A percentile compares a stretch with the other conserved stretches of the same genome.
Evolutionary conservation across 2,329 filamentous ascomycete species (phyloP).

Genomic region (Leptographium radiaticola): DNA sequence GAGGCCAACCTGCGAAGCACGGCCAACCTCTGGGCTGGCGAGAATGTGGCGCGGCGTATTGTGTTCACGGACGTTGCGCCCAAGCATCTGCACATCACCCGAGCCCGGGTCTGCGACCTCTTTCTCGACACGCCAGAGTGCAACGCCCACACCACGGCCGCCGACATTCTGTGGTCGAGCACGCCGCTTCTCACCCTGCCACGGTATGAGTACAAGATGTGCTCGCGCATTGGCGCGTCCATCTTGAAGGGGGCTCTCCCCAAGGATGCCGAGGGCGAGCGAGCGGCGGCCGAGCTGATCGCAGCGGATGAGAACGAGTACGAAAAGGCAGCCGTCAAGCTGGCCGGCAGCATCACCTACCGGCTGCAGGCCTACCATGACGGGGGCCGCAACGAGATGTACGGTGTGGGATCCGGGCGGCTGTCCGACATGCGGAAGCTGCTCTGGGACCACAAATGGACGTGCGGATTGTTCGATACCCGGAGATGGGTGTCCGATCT

Average conservation of each 20-base stretch:
- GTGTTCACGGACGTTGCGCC: slow-evolving; percentile 95
- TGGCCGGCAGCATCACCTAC: slow-evolving; percentile 55
- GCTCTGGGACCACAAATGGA: slow-evolving; percentile 74
- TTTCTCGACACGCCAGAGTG: slow-evolving; percentile 97
- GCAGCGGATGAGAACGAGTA: slow-evolving; percentile 70
- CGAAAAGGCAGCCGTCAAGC: slow-evolving; percentile 58
- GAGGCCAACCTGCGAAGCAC: slow-evolving; percentile 74
- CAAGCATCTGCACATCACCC: slow-evolving; percentile 85
- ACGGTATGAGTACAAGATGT: slow-evolving; percentile 96
- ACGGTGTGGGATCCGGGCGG: slow-evolving; percentile 49
- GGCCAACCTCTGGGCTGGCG: slow-evolving; percentile 70
- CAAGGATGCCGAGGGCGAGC: slow-evolving; percentile 49
- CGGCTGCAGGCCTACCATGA: slow-evolving; percentile 7
- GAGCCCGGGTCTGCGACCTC: slow-evolving; percentile 82
- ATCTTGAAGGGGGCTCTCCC: slow-evolving; percentile 86
- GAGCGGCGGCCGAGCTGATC: slow-evolving; percentile 63
- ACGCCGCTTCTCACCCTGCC: slow-evolving; percentile 85
- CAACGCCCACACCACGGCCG: slow-evolving; percentile 94
- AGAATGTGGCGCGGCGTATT: slow-evolving; percentile 73
- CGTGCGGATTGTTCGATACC: slow-evolving; percentile 82
- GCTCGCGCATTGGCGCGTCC: slow-evolving; percentile 91
- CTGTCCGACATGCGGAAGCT: slow-evolving; percentile 68
- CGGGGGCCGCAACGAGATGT: slow-evolving; percentile 20
- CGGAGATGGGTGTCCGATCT: slow-evolving; percentile 80
- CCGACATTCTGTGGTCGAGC: slow-evolving; percentile 91